Base-by-base conservation (phyloP, 2,329 filamentous ascomycete species). In the Alternaria ethzedia region DNA sequence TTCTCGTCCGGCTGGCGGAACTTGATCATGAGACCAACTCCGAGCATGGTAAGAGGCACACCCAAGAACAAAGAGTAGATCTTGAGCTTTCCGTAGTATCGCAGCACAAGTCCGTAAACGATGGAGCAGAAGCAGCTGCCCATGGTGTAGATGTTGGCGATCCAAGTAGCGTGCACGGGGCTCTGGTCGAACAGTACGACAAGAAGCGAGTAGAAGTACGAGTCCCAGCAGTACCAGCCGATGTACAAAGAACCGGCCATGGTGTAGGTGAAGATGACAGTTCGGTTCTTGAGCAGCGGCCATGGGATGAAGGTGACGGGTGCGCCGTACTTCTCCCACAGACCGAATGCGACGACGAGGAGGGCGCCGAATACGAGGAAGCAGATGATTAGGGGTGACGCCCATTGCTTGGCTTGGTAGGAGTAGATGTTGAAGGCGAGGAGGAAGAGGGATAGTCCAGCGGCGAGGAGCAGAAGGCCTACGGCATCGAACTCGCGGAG, bases 381-480 rank as follows among this genome's bases (percentile, higher is more conserved):
- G 72, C 74, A 76, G 68, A 84, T 80, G 66, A 84, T 82, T 59
- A 78, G 66, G 7, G 74, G 69, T 4, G 79, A 75, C 7, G 63
- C 70, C 81, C 81, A 83, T 15, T 66, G 58, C 57, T 74, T 51
- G 52, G 66, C 71, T 72, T 68, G 74, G 54, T 70, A 70, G 3
- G 75, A 69, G 70, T 78, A 78, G 32, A 94, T 82, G 45, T 84
- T 89, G 77, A 94, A 89, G 3, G 90, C 88, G 10, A 94, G 85
- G 15, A 94, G 82, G 74, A 94, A 88, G 15, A 92, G 80, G 0
- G 86, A 83, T 59, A 91, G 85, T 6, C 89, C 90, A 2, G 81
- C 82, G 2, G 86, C 84, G 52, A 91, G 83, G 6, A 92, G 81
- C 20, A 91, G 59, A 20, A 91, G 80, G 13, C 90, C 90, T 5